Base-by-base conservation (phyloP, 176 grass and related monocot species). In the Triticum urartu region DNA sequence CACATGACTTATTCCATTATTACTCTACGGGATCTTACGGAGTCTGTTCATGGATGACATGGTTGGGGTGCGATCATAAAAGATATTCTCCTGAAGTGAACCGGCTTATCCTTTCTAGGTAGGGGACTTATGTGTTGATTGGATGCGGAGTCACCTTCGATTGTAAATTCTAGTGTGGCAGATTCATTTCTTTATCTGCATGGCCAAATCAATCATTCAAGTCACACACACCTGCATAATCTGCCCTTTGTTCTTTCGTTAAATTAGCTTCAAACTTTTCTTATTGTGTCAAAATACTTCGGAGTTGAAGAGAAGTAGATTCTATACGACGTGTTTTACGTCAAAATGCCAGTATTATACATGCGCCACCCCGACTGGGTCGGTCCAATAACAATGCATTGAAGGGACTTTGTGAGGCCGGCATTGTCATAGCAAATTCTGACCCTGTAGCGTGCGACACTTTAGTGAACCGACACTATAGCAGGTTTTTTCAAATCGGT, bases 401-500 rank as follows among this genome's bases (percentile, higher is more conserved):
- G 14, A 2, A 52, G 48, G 13, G 5, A 52, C 14, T 6, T 52
- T 17, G 14, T 0, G 48, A 15, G 1, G 48, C 0, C 48, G 14
- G 0, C 14, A 52, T 17, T 52, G 48, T 52, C 2, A 45, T 45
- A 52, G 0, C 45, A 0, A 52, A 52, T 0, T 17, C 0, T 6
- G 5, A 52, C 48, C 14, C 1, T 17, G 14, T 52, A 52, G 14
- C 48, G 0, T 5, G 5, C 1, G 14, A 17, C 5, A 52, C 14
- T 52, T 1, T 17, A 52, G 14, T 17, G 48, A 52, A 52, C 14
- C 0, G 5, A 6, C 48, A 52, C 4, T 17, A n/a, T n/a, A n/a
- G n/a, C n/a, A n/a, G n/a, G n/a, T n/a, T n/a, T n/a, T n/a, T n/a
- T n/a, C n/a, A 48, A 48, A 48, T 48, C 45, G 1, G 1, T 48